Evolutionary conservation across 73 alveolate species (phyloP).

Genomic region (Paramecium tetraurelia): DNA sequence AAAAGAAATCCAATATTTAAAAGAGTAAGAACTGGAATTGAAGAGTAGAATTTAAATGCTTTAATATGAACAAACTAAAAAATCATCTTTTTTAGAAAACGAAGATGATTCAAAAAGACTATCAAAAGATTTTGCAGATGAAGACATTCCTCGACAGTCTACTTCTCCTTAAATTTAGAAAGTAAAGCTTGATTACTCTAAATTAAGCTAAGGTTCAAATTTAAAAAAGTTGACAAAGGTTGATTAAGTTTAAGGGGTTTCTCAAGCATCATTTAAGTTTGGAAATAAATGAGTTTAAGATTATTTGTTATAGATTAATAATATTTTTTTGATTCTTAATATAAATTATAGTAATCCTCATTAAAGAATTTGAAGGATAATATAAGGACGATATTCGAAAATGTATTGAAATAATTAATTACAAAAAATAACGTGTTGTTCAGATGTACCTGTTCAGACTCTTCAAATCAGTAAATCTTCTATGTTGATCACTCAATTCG

Average conservation of each 20-base stretch:
- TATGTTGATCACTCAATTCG: conserved; percentile 29
- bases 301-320: not conserved
- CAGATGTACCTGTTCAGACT: not conserved
- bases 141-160: not conserved
- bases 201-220: not conserved
- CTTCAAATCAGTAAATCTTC: conserved; percentile 12
- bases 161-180: not conserved
- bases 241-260: conserved; percentile 10
- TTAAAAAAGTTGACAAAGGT: not conserved
- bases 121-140: not conserved
- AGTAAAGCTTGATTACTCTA: not conserved
- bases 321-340: not conserved
- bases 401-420: not conserved
- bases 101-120: not conserved
- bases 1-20: not conserved
- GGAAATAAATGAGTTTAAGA: conserved; percentile 13
- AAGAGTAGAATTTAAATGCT: not conserved
- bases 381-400: not conserved
- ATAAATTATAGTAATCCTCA: no score
- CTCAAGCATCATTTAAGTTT: conserved; percentile 11
- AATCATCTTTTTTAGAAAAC: not conserved
- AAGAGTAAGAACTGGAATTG: conserved; percentile 4
- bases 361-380: not conserved
- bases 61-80: not conserved
- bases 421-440: not conserved